phyloP scores from a whole-genome alignment of 1,139 yeast genomes.

The Yamadazyma buinensis region DNA sequence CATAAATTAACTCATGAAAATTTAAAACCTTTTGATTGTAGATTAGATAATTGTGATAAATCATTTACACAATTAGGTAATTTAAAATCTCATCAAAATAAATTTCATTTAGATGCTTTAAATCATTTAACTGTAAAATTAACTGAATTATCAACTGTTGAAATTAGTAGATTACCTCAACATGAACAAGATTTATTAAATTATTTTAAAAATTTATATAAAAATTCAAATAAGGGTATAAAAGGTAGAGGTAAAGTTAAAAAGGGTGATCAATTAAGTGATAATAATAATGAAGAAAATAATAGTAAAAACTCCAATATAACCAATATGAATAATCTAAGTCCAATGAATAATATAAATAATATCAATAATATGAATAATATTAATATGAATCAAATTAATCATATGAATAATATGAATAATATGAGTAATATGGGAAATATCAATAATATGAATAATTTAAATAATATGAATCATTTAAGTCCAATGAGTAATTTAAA shows the following conservation, averaged over 20 bases:
- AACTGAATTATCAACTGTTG: conserved; percentile 51
- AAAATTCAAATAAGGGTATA: conserved; percentile 85
- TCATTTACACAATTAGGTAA: conserved; percentile 90
- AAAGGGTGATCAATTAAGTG: background rate
- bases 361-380: background rate
- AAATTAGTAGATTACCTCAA: conserved; percentile 49
- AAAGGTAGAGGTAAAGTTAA: conserved; percentile 75
- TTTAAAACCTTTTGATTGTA: conserved; percentile 75
- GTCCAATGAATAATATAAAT: background rate
- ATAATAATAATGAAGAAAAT: background rate
- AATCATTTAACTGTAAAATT: conserved; percentile 59
- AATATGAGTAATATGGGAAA: background rate
- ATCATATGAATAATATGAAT: background rate
- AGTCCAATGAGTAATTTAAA: too few species aligned
- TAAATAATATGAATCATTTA: too few species aligned
- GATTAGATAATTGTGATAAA: conserved; percentile 77
- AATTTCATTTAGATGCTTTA: conserved; percentile 75
- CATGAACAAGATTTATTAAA: conserved; percentile 66
- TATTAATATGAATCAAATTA: too few species aligned
- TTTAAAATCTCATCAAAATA: conserved; percentile 88
- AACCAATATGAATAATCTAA: background rate
- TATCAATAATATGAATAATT: background rate
- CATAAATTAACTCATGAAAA: conserved; percentile 80
- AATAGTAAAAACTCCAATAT: background rate
- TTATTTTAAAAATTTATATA: conserved; percentile 77